A percentile compares a stretch with the other conserved stretches of the same genome.
These are phyloP conservation scores for Cystobasidium ongulense DNA, from an alignment of 768 basidiomycete genomes.

Conservation along the genomic window DNA sequence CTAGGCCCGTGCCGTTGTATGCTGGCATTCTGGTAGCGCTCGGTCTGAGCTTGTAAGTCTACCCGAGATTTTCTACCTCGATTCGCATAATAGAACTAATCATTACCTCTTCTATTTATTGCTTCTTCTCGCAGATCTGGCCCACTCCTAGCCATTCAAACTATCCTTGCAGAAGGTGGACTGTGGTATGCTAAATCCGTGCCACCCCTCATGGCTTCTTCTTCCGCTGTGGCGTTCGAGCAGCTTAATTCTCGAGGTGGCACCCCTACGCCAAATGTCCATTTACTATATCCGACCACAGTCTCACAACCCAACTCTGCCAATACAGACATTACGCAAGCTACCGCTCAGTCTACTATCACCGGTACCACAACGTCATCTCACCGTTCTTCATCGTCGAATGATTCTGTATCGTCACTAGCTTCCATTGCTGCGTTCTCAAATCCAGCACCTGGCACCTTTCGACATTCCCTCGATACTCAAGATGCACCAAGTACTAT, in stretches of 20 bases:
- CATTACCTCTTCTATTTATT: no score
- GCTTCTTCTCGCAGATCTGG: not conserved
- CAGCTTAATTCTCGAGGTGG: conserved; percentile 20
- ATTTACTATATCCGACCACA: not conserved
- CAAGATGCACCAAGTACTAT: conserved; percentile 5
- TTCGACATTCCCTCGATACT: conserved; percentile 22
- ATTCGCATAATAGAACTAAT: not conserved
- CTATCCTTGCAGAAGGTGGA: conserved; percentile 21
- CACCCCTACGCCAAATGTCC: not conserved
- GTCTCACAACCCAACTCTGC: not conserved
- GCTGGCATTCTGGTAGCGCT: conserved; percentile 9
- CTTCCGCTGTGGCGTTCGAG: conserved; percentile 27
- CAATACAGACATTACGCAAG: not conserved
- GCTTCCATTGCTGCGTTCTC: conserved; percentile 23
- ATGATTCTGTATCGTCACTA: conserved; percentile 13
- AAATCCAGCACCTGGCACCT: not conserved
- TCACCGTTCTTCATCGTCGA: conserved; percentile 3
- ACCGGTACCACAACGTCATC: not conserved
- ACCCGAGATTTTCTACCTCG: not conserved
- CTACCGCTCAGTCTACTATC: not conserved
- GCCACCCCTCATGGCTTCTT: conserved; percentile 23
- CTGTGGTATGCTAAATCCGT: not conserved
- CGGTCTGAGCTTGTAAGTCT: conserved; percentile 8
- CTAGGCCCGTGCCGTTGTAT: conserved; percentile 3
- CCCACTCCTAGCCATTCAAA: conserved; percentile 22